Evolutionary conservation across 169 alveolate species (phyloP), one percentile per base, ranked within the genome.

Genomic region (Theileria parva): DNA sequence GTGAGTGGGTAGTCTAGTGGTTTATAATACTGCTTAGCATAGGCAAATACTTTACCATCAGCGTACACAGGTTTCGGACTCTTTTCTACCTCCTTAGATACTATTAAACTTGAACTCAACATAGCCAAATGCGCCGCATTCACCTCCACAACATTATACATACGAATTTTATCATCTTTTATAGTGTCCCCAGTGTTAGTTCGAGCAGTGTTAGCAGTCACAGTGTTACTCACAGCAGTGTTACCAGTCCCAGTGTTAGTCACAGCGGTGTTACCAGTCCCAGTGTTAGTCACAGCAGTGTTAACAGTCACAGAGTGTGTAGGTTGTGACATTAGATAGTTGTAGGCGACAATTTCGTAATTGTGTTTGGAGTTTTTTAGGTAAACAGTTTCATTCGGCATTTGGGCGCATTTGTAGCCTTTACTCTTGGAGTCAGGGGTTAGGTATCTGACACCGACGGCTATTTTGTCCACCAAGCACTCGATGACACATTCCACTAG

Each of bases 331-430:
- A 83, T 70, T n/a, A 83, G 81, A 19, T 76, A 69, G 39, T 48
- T 74, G 81, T 67, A 83, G 7, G 63, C 89, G 2, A 83, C 89
- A 64, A 80, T 76, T 23, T 83, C 89, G 37, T 79, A 76, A 69
- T 76, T 83, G 81, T 55, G 77, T n/a, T 61, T 30, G 34, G 81
- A 3, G 44, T 75, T 76, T 25, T 78, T 37, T 0, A 83, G 77
- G 23, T 61, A 76, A 21, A 76, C 86, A 37, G 50, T 15, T 21
- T 17, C 66, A n/a, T 67, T 61, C 3, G 13, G 34, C 73, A 39
- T 64, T 66, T 60, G 23, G 21, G 32, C 1, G 32, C 84, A 76
- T 37, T 21, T 68, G 44, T 66, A 60, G 13, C 75, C 57, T 8
- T 21, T 39, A 32, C 3, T 6, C 57, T 11, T 15, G 37, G 8